Evolutionary conservation across 768 basidiomycete genomes (phyloP), one percentile per base, ranked within the genome.

Genomic region (Mycena rebaudengoi): DNA sequence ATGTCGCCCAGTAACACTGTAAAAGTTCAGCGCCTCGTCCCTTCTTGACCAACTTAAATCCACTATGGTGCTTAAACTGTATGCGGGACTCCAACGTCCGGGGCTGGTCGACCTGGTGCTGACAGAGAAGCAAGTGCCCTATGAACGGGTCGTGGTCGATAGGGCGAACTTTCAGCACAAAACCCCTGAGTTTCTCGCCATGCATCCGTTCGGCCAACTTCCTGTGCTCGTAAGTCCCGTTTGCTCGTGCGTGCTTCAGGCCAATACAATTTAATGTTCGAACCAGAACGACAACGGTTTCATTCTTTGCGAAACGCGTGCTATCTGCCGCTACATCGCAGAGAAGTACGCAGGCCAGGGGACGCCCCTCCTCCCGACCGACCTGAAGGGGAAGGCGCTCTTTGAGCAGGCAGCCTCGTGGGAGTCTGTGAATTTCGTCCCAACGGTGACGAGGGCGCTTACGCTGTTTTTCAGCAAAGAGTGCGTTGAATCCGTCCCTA

Each of bases 191-290:
- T 85, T 75, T 76, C 21, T 82, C 16, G 69, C 74, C 30, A 75
- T 79, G 50, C 89, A 93, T 67, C 91, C 91, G 0, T 91, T 90
- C 68, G 87, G 87, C 20, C 85, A 87, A 67, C 78, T 89, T 26
- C 88, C 89, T 3, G 85, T 82, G 71, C 79, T 90, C 56, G 85
- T 83, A 59, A 33, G 77, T 71, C 4, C 55, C 35, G 5, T 53
- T 26, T 39, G 2, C 35, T 12, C 16, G 32, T n/a, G 10, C 26
- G 23, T 32, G n/a, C 37, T 32, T 21, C 29, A 33, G 28, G 18
- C 20, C 18, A 51, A 11, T 7, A 29, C 2, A 28, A 4, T 18
- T 20, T 28, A 26, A 25, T 48, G 21, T 11, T 10, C 12, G 21
- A 12, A 44, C 21, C 32, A 51, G 49, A 32, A 51, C 49, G 49